Evolutionary conservation across 1,284 basidiomycete genomes (phyloP).

Genomic region (Stygiomarasmius scandens): DNA sequence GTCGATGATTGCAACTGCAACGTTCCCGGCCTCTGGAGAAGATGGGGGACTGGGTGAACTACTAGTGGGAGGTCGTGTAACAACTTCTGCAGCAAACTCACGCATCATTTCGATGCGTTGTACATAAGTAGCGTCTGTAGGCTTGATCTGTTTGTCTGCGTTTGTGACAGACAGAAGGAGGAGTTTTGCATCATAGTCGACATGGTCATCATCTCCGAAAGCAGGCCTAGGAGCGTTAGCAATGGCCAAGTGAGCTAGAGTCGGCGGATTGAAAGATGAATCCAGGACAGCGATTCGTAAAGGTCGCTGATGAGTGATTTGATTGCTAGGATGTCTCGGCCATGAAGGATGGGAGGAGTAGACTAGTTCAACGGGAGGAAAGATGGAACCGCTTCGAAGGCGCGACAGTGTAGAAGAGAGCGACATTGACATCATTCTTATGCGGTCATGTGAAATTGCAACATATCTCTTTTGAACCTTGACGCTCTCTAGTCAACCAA

Average conservation of each 20-base stretch:
- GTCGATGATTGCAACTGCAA: slow-evolving; percentile 83
- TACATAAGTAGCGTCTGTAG: slow-evolving; percentile 71
- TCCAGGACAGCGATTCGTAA: slow-evolving; percentile 76
- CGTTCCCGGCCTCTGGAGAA: slow-evolving; percentile 40
- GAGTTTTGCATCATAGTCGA: slow-evolving; percentile 74
- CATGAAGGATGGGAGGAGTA: slow-evolving; percentile 56
- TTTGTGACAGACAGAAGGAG: slow-evolving; percentile 88
- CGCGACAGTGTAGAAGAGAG: slow-evolving; percentile 35
- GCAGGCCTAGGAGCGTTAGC: slow-evolving; percentile 48
- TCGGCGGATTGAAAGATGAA: slow-evolving; percentile 95
- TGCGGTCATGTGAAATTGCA: neutral
- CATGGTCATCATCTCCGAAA: slow-evolving; percentile 9
- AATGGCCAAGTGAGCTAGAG: slow-evolving; percentile 83
- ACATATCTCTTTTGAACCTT: too few relatives aligned
- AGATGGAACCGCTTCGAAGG: slow-evolving; percentile 47
- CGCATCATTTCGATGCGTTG: slow-evolving; percentile 87
- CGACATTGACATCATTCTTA: too few relatives aligned
- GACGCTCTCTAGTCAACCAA: too few relatives aligned
- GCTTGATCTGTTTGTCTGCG: slow-evolving; percentile 81
- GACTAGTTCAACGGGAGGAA: slow-evolving; percentile 52
- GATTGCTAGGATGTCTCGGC: slow-evolving; percentile 42
- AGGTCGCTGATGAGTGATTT: slow-evolving; percentile 19
- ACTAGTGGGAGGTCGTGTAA: neutral
- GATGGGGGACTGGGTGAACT: too few relatives aligned
- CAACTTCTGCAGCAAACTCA: slow-evolving; percentile 59